These are phyloP conservation scores for Clarkia xantiana DNA, from an alignment of 345 rosid species.

Conservation along the genomic window DNA sequence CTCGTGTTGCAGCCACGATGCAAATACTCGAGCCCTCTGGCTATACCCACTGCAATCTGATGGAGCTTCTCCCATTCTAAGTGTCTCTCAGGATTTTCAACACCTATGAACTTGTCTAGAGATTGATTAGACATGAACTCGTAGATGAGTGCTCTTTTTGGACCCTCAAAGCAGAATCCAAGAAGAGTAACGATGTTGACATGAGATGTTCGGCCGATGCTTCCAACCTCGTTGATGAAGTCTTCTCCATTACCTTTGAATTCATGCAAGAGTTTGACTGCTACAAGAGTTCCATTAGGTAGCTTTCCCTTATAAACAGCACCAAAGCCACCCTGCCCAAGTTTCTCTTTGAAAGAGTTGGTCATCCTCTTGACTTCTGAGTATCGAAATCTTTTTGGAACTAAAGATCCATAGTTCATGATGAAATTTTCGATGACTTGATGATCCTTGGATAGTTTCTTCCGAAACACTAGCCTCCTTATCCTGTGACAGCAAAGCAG, in stretches of 20 bases:
- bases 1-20: constrained; percentile 28
- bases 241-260: constrained; percentile 27
- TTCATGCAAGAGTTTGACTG: constrained; percentile 19
- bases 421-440: too few species aligned
- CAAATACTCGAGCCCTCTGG: constrained; percentile 29
- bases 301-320: constrained; percentile 16
- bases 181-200: constrained; percentile 22
- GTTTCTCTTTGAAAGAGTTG: constrained; percentile 13
- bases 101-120: constrained; percentile 22
- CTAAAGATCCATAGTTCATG: too few species aligned
- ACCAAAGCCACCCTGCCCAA: constrained; percentile 28
- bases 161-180: constrained; percentile 19
- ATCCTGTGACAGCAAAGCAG: too few species aligned
- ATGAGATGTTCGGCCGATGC: constrained; percentile 29
- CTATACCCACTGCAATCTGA: constrained; percentile 21
- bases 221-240: constrained; percentile 28
- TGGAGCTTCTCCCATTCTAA: constrained; percentile 14
- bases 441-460: too few species aligned
- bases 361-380: constrained; percentile 21
- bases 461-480: too few species aligned
- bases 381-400: constrained; percentile 15
- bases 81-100: neutral
- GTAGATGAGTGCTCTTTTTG: constrained; percentile 18
- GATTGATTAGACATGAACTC: constrained; percentile 38
- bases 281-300: constrained; percentile 17